A percentile compares a stretch with the other conserved stretches of the same genome.
These are phyloP conservation scores for sorghum (Sorghum bicolor) DNA, from an alignment of 176 grass and related monocot species.

Conservation along the genomic window Sorghum_bicolor_NCBIv3 NC_012871.2:679001-679500, in stretches of 20 bases:
- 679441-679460: slow-evolving; percentile 58
- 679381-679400: slow-evolving; percentile 47
- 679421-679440: slow-evolving; percentile 54
- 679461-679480: slow-evolving; percentile 56
- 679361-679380: neutral
- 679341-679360: neutral
- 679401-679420: slow-evolving; percentile 50
- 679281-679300: neutral
- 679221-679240: no score
- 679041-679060: neutral
- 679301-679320: neutral
- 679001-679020: neutral
- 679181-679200: no score
- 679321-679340: neutral
- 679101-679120: no score
- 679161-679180: neutral
- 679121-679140: no score
- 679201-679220: neutral
- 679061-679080: neutral
- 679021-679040: neutral
- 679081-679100: neutral
- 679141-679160: neutral
- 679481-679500: slow-evolving; percentile 50
- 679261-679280: neutral
- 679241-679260: no score